Conservation (phyloP, 2,329 filamentous ascomycete genomes). For the Pseudogymnoascus verrucosus region DNA sequence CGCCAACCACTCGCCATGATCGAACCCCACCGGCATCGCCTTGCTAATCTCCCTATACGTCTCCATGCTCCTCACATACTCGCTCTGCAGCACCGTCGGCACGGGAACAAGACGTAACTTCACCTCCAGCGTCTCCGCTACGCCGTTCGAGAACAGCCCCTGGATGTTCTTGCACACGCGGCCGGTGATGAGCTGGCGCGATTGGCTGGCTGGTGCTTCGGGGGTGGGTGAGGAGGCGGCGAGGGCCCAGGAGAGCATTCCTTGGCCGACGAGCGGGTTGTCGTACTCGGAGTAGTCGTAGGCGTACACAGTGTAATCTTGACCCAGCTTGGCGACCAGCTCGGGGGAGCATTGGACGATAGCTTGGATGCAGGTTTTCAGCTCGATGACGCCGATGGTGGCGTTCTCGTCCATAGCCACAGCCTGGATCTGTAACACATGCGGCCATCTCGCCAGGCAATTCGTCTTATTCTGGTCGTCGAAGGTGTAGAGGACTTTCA, state of each 20-base stretch:
- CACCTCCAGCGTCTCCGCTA: constrained; percentile 86
- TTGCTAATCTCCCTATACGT: constrained; percentile 51
- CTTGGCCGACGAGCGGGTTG: constrained; percentile 86
- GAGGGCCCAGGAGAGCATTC: constrained; percentile 82
- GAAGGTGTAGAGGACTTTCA: constrained; percentile 96
- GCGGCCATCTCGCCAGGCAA: constrained; percentile 78
- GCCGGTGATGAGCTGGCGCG: constrained; percentile 71
- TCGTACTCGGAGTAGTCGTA: constrained; percentile 95
- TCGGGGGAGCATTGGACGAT: constrained; percentile 76
- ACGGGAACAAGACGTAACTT: constrained; percentile 80
- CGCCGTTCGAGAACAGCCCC: constrained; percentile 73
- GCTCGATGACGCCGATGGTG: constrained; percentile 76
- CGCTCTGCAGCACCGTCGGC: constrained; percentile 46
- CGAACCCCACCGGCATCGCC: constrained; percentile 50
- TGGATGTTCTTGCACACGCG: constrained; percentile 81
- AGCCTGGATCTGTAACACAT: constrained; percentile 71
- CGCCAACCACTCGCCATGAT: constrained; percentile 69
- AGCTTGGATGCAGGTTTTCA: constrained; percentile 79
- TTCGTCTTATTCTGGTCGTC: constrained; percentile 82
- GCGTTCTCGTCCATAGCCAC: constrained; percentile 63
- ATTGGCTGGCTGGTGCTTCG: constrained; percentile 48
- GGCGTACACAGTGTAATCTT: constrained; percentile 91
- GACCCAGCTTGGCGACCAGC: constrained; percentile 61
- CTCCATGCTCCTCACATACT: constrained; percentile 54
- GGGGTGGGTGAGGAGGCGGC: constrained; percentile 46